These are phyloP conservation scores for Lactifluus pinguis DNA, from an alignment of 768 basidiomycete genomes.

Conservation along the genomic window DNA sequence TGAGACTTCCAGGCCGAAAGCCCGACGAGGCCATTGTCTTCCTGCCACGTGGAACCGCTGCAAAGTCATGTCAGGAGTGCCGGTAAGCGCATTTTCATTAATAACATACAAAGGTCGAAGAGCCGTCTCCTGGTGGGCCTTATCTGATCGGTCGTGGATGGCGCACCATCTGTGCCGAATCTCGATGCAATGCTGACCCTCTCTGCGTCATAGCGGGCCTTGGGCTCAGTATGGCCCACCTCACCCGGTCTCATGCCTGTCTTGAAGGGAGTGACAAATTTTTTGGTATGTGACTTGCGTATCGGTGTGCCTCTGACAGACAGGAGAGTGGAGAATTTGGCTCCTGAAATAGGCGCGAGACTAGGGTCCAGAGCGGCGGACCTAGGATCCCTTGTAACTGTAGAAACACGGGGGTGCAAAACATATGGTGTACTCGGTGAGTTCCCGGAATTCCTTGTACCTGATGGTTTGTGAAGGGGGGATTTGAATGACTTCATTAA, in stretches of 20 bases:
- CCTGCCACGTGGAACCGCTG: slow-evolving; percentile 25
- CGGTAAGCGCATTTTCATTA: background rate
- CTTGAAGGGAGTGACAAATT: slow-evolving; percentile 55
- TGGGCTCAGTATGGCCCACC: slow-evolving; percentile 27
- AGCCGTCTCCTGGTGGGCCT: background rate
- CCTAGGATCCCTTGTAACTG: background rate
- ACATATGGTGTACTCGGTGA: background rate
- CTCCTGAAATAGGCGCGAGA: background rate
- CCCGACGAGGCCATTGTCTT: slow-evolving; percentile 41
- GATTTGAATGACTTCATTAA: slow-evolving; percentile 13
- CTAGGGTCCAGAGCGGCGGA: background rate
- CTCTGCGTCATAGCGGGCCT: background rate
- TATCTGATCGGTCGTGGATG: background rate
- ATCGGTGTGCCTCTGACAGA: background rate
- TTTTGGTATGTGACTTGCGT: slow-evolving; percentile 21
- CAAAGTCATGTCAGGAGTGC: background rate
- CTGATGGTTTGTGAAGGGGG: slow-evolving; percentile 1
- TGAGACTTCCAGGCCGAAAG: slow-evolving; percentile 41
- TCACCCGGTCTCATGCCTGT: slow-evolving; percentile 38
- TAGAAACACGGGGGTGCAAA: background rate
- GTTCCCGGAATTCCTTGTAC: background rate
- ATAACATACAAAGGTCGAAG: slow-evolving; percentile 14
- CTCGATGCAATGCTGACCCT: background rate
- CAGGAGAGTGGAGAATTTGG: slow-evolving; percentile 8
- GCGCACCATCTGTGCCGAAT: background rate